A percentile compares a stretch with the other conserved stretches of the same genome.
These are phyloP conservation scores for Mollisiaceae sp. DNA, from an alignment of 2,329 filamentous ascomycete species.

Conservation along the genomic window DNA sequence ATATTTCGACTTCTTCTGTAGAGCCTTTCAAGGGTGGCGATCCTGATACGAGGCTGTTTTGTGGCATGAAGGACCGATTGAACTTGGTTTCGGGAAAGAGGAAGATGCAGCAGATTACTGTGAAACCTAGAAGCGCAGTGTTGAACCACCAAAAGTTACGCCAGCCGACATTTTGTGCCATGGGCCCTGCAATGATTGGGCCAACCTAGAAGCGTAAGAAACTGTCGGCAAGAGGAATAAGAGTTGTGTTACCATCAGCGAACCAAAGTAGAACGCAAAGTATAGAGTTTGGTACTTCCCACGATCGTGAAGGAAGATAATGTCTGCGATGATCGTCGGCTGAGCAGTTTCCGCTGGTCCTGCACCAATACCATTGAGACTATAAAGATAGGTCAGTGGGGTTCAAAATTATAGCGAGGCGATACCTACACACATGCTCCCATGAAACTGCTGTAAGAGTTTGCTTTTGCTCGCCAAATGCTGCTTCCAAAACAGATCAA, in stretches of 20 bases:
- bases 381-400: slow-evolving; percentile 1
- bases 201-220: slow-evolving; percentile 46
- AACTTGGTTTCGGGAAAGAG: slow-evolving; percentile 69
- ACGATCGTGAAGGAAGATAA: slow-evolving; percentile 68
- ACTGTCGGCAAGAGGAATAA: slow-evolving; percentile 20
- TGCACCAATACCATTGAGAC: slow-evolving; percentile 64
- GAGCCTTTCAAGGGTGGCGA: slow-evolving; percentile 30
- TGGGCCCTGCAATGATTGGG: slow-evolving; percentile 63
- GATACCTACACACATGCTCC: slow-evolving; percentile 55
- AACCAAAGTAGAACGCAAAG: slow-evolving; percentile 66
- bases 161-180: slow-evolving; percentile 64
- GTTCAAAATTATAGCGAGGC: not conserved
- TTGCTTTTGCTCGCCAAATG: slow-evolving; percentile 60
- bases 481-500: slow-evolving; percentile 51
- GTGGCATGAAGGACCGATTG: slow-evolving; percentile 47
- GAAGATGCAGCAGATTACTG: slow-evolving; percentile 58
- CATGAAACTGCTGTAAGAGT: slow-evolving; percentile 66
- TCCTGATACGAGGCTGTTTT: slow-evolving; percentile 17
- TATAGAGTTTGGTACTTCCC: slow-evolving; percentile 60
- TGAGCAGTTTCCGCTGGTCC: slow-evolving; percentile 67
- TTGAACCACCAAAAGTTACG: slow-evolving; percentile 71
- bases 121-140: slow-evolving; percentile 56
- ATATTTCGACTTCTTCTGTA: slow-evolving; percentile 29
- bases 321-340: slow-evolving; percentile 67
- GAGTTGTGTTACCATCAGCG: slow-evolving; percentile 55